A percentile compares a stretch with the other conserved stretches of the same genome.
Evolutionary conservation across 306 rosid species (phyloP).

Genomic region (Pachyrhizus erosus): DNA sequence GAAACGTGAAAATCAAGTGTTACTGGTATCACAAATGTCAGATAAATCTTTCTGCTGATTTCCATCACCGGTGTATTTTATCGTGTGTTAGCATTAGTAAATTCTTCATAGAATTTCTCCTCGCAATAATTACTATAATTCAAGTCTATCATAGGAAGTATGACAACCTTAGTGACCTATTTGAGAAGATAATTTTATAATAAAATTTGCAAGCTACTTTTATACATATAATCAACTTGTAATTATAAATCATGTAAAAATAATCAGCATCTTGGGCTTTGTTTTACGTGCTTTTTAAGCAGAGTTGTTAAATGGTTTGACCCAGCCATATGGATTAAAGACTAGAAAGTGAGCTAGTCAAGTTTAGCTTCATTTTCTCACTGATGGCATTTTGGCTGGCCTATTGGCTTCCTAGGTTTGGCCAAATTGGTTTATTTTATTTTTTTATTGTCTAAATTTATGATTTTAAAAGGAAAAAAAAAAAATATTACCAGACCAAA

Average conservation of each 20-base stretch:
- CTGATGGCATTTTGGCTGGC: too few relatives aligned
- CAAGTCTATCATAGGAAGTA: background rate
- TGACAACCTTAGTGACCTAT: background rate
- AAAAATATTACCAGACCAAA: too few relatives aligned
- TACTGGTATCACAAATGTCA: conserved; percentile 28
- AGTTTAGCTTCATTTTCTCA: too few relatives aligned
- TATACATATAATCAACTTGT: background rate
- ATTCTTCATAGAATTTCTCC: conserved; percentile 14
- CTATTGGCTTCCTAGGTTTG: too few relatives aligned
- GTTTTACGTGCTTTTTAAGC: too few relatives aligned
- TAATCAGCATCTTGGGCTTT: background rate
- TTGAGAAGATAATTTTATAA: background rate
- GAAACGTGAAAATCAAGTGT: conserved; percentile 19
- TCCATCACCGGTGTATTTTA: conserved; percentile 13
- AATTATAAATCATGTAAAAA: background rate
- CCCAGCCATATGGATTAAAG: too few relatives aligned
- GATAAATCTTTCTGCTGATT: conserved; percentile 14
- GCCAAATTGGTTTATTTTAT: too few relatives aligned
- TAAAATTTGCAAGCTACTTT: background rate
- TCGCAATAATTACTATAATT: background rate
- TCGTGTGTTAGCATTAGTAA: background rate
- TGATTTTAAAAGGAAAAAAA: too few relatives aligned
- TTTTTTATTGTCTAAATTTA: too few relatives aligned
- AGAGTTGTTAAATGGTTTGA: too few relatives aligned
- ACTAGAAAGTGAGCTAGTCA: too few relatives aligned